These are phyloP conservation scores for Cutaneotrichosporon daszewskae DNA, from an alignment of 1,284 basidiomycete species.

Conservation along the genomic window DNA sequence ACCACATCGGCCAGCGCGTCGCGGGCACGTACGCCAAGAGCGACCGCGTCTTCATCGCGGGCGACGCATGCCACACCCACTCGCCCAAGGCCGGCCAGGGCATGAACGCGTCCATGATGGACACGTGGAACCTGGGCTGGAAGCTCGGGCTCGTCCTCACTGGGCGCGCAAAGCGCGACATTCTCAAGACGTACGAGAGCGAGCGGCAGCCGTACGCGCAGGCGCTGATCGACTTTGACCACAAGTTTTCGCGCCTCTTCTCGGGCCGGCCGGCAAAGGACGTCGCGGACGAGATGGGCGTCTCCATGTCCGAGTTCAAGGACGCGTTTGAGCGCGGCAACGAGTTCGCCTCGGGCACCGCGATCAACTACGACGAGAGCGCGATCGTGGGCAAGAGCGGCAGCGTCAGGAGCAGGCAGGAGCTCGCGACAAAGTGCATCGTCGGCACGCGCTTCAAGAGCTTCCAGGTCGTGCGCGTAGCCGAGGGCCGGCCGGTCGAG, in stretches of 20 bases:
- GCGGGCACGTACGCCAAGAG: constrained; percentile 10
- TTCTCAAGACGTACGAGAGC: constrained; percentile 57
- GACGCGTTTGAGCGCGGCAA: constrained; percentile 8
- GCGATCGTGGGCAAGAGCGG: constrained; percentile 4
- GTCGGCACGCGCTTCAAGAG: constrained; percentile 54
- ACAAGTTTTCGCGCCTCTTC: constrained; percentile 65
- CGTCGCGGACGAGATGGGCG: constrained; percentile 43
- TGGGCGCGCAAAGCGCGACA: constrained; percentile 59
- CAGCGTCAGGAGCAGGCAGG: constrained; percentile 7
- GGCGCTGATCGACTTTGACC: constrained; percentile 74
- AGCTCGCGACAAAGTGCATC: constrained; percentile 35
- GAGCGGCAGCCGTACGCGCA: constrained; percentile 36
- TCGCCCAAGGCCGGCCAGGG: constrained; percentile 37
- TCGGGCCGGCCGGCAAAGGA: constrained; percentile 56
- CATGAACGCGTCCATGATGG: constrained; percentile 36
- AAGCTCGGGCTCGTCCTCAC: constrained; percentile 50
- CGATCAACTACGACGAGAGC: constrained; percentile 43
- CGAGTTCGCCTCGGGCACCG: constrained; percentile 19
- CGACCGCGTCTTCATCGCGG: constrained; percentile 34
- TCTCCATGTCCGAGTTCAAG: constrained; percentile 48
- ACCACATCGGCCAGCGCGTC: constrained; percentile 39
- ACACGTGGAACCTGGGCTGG: constrained; percentile 48
- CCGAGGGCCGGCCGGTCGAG: constrained; percentile 59
- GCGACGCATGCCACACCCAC: constrained; percentile 37
- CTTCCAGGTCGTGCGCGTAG: constrained; percentile 54